phyloP scores from a whole-genome alignment of 441 rosid genomes.

The Populus hybrid region DNA sequence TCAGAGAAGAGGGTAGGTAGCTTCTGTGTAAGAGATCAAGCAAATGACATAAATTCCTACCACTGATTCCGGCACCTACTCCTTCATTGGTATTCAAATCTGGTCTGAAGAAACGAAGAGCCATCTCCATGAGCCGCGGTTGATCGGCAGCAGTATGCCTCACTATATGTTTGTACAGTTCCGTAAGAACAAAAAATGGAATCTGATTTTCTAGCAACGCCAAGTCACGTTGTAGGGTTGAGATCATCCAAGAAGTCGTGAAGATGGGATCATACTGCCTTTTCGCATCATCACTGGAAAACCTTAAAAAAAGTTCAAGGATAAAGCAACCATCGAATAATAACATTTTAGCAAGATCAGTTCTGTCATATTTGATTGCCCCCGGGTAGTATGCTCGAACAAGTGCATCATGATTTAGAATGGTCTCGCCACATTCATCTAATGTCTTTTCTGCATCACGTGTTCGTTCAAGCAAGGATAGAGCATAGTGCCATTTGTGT shows the following conservation, averaged over 20 bases:
- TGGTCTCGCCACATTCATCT: neutral
- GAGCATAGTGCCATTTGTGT: neutral
- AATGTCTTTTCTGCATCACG: neutral
- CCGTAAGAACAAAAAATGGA: neutral
- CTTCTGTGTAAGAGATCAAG: conserved; percentile 8
- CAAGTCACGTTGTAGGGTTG: conserved; percentile 9
- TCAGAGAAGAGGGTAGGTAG: neutral
- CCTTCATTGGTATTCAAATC: neutral
- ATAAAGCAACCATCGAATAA: conserved; percentile 3
- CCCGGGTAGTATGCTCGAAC: conserved; percentile 1
- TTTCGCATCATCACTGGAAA: neutral
- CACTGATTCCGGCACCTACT: too few species aligned
- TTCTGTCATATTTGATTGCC: neutral
- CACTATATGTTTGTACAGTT: conserved; percentile 3
- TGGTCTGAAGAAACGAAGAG: conserved; percentile 5
- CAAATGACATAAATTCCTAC: neutral
- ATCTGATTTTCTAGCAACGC: neutral
- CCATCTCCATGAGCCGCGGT: neutral
- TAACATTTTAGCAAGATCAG: neutral
- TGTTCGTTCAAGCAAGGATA: conserved; percentile 2
- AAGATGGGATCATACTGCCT: conserved; percentile 9
- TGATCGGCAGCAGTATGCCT: neutral
- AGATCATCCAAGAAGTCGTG: conserved; percentile 16
- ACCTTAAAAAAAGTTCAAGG: conserved; percentile 5
- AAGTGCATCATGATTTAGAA: neutral